Percentiles rank a stretch among this genome's conserved stretches.
Conservation (phyloP, 495 filamentous ascomycete genomes). For the Annulohypoxylon moriforme region DNA sequence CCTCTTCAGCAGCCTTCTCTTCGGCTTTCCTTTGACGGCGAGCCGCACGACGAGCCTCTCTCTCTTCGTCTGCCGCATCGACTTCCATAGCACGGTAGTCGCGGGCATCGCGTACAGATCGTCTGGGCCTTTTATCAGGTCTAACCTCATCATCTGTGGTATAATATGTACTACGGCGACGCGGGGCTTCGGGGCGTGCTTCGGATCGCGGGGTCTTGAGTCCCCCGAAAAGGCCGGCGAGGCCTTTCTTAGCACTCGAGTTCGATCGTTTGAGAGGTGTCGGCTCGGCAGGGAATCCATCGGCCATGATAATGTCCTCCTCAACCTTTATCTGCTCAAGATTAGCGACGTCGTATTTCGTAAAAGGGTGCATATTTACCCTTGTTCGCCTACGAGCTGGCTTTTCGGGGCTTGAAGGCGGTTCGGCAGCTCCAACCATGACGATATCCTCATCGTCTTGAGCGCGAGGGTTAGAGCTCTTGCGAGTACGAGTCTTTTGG, state of each 20-base stretch:
- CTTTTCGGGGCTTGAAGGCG: slow-evolving; percentile 57
- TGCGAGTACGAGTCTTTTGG: slow-evolving; percentile 53
- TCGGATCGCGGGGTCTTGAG: slow-evolving; percentile 53
- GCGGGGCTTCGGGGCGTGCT: slow-evolving; percentile 52
- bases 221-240: slow-evolving; percentile 58
- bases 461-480: slow-evolving; percentile 33
- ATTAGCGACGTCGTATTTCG: slow-evolving; percentile 39
- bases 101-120: slow-evolving; percentile 32
- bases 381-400: slow-evolving; percentile 57
- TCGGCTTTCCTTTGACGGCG: slow-evolving; percentile 60
- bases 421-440: slow-evolving; percentile 58
- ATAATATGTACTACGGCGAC: slow-evolving; percentile 57
- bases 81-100: slow-evolving; percentile 36
- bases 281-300: slow-evolving; percentile 46
- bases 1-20: slow-evolving; percentile 61
- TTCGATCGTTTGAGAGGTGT: slow-evolving; percentile 55
- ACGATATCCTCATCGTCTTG: slow-evolving; percentile 59
- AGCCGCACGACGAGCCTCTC: slow-evolving; percentile 65
- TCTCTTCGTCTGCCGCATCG: slow-evolving; percentile 56
- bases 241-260: slow-evolving; percentile 56
- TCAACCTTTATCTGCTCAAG: slow-evolving; percentile 45
- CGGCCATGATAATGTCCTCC: slow-evolving; percentile 56
- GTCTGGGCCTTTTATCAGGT: slow-evolving; percentile 41
- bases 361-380: slow-evolving; percentile 45
- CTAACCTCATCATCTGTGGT: slow-evolving; percentile 55